A percentile compares a stretch with the other conserved stretches of the same genome.
Conservation (phyloP, 2,329 filamentous ascomycete species). For the Onygenales sp. region DNA sequence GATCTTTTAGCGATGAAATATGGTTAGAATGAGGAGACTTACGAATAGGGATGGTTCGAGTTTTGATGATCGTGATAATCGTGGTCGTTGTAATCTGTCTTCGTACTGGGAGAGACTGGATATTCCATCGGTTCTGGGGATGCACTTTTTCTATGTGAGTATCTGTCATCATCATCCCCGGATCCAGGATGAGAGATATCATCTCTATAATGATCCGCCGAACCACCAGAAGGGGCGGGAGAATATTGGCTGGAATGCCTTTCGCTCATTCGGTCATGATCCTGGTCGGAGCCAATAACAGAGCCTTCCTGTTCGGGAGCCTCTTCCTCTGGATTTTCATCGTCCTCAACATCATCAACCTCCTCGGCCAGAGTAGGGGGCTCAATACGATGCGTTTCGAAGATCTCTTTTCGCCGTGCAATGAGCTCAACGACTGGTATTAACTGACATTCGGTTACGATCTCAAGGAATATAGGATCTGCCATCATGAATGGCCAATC, state of each 20-base stretch:
- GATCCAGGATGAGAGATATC: not conserved
- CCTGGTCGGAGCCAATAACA: not conserved
- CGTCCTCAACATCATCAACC: conserved; percentile 2
- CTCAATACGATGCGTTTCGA: conserved; percentile 21
- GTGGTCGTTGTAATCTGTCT: not conserved
- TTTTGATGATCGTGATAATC: not conserved
- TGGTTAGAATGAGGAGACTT: not conserved
- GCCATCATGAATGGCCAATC: conserved; percentile 41
- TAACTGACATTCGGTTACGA: conserved; percentile 30
- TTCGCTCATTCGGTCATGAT: not conserved
- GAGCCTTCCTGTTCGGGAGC: not conserved
- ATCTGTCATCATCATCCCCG: not conserved
- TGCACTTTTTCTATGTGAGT: not conserved
- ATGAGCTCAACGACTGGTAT: conserved; percentile 36
- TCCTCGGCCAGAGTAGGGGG: conserved; percentile 8
- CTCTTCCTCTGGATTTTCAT: not conserved
- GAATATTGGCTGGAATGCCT: not conserved
- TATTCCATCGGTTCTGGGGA: not conserved
- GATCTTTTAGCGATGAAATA: not conserved
- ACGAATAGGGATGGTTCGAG: not conserved
- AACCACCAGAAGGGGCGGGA: not conserved
- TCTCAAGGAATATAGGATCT: conserved; percentile 42
- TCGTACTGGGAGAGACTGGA: not conserved
- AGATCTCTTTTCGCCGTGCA: conserved; percentile 22
- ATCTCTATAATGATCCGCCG: not conserved